Evolutionary conservation across 2,329 filamentous ascomycete genomes (phyloP).

Genomic region (Verticillium zaregamsianum): DNA sequence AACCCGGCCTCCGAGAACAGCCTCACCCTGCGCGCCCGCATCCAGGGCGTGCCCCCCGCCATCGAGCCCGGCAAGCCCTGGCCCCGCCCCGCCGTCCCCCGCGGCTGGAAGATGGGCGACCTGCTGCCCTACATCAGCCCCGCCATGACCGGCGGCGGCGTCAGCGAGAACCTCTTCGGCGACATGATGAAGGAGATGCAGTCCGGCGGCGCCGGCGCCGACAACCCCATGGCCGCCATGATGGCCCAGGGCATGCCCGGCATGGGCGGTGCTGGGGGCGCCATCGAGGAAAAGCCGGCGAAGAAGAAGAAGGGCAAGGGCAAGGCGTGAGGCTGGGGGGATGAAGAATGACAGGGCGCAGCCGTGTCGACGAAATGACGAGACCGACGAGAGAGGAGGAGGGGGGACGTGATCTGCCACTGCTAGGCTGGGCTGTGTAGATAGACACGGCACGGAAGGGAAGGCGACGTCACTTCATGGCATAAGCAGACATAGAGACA

Average conservation of each 20-base stretch:
- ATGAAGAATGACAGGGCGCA: not conserved
- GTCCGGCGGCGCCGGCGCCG: conserved; percentile 29
- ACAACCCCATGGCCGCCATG: conserved; percentile 39
- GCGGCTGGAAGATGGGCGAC: conserved; percentile 85
- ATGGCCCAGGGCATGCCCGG: conserved; percentile 28
- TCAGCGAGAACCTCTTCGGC: conserved; percentile 90
- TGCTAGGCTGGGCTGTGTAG: no score
- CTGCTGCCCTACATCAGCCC: conserved; percentile 84
- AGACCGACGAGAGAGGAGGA: no score
- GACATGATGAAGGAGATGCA: conserved; percentile 96
- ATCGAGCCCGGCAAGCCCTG: conserved; percentile 62
- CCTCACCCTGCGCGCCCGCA: conserved; percentile 65
- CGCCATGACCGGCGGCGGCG: conserved; percentile 86
- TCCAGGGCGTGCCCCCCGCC: conserved; percentile 68
- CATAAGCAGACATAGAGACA: not conserved
- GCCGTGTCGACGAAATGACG: no score
- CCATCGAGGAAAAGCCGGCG: conserved; percentile 34
- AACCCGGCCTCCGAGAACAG: conserved; percentile 72
- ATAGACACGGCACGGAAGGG: no score
- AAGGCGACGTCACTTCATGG: no score
- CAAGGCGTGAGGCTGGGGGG: conserved; percentile 23
- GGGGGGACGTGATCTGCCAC: no score
- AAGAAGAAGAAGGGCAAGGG: conserved; percentile 48
- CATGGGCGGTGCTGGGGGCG: conserved; percentile 20
- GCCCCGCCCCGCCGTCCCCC: conserved; percentile 69